Percentiles rank a stretch among this genome's conserved stretches.
Conservation (phyloP, 2,329 filamentous ascomycete species). For the Fusarium mexicanum region DNA sequence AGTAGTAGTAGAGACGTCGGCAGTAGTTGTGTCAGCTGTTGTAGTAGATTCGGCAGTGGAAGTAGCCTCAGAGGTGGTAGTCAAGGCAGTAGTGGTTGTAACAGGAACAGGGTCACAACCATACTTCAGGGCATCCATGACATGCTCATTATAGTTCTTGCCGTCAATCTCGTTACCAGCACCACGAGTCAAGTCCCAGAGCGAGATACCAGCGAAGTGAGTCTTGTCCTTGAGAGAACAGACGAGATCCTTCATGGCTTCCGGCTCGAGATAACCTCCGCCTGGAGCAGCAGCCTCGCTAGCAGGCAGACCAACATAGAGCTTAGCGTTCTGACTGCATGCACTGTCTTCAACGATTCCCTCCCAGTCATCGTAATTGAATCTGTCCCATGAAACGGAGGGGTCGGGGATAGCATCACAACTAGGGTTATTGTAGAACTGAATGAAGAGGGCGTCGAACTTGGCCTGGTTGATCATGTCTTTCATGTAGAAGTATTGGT, state of each 20-base stretch:
- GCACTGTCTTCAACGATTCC: conserved; percentile 46
- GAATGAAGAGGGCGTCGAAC: conserved; percentile 57
- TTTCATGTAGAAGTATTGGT: conserved; percentile 46
- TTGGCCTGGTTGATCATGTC: conserved; percentile 52
- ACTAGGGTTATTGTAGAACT: conserved; percentile 60
- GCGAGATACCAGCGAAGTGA: conserved; percentile 57
- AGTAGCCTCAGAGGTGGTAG: conserved; percentile 20
- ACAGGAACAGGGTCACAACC: conserved; percentile 47
- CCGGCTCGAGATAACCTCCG: conserved; percentile 49
- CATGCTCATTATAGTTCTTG: conserved; percentile 51
- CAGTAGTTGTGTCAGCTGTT: conserved; percentile 13
- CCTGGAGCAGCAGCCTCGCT: conserved; percentile 38
- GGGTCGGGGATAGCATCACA: conserved; percentile 50
- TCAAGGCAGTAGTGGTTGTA: conserved; percentile 30
- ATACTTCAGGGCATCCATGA: conserved; percentile 50
- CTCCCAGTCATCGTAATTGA: conserved; percentile 58
- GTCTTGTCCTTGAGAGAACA: conserved; percentile 49
- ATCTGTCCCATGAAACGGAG: conserved; percentile 42
- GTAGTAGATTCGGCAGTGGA: conserved; percentile 9
- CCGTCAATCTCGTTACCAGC: conserved; percentile 44
- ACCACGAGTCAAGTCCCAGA: conserved; percentile 56
- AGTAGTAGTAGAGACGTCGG: not conserved
- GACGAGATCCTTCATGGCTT: conserved; percentile 50
- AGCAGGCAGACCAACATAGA: conserved; percentile 57
- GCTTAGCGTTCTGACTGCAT: conserved; percentile 53